A percentile compares a stretch with the other conserved stretches of the same genome.
Evolutionary conservation across 805 yeast genomes (phyloP).

Genomic region (Jamesozyma spencerorum): DNA sequence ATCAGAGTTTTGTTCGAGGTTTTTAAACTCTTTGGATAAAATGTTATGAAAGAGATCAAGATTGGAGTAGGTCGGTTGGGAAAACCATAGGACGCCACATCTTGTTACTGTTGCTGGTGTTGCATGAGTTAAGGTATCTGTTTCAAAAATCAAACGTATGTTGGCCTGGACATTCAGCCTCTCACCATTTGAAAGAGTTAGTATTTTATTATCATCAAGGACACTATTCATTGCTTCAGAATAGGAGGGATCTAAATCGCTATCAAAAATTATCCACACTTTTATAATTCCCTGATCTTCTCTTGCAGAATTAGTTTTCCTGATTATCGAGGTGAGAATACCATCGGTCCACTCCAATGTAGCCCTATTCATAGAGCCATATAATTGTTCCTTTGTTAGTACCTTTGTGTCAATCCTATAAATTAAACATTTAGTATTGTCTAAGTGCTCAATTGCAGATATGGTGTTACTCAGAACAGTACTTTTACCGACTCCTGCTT

Average conservation of each 20-base stretch:
- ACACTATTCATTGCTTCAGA: conserved; percentile 85
- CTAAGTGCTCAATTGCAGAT: conserved; percentile 33
- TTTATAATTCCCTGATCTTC: conserved; percentile 36
- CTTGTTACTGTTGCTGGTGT: conserved; percentile 91
- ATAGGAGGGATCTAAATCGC: conserved; percentile 92
- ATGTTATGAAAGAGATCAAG: background rate
- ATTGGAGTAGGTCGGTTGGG: conserved; percentile 10
- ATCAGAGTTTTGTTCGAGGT: background rate
- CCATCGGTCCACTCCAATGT: conserved; percentile 95
- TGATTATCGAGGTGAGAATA: conserved; percentile 54
- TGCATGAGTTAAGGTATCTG: conserved; percentile 51
- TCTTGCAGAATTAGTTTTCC: conserved; percentile 37
- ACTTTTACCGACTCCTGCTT: conserved; percentile 68
- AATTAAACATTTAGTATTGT: conserved; percentile 31
- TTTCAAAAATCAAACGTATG: conserved; percentile 67
- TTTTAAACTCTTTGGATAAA: background rate
- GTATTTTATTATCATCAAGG: conserved; percentile 71
- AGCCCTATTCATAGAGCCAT: conserved; percentile 60
- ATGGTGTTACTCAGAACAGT: conserved; percentile 42
- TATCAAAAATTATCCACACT: conserved; percentile 81
- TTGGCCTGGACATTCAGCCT: conserved; percentile 58
- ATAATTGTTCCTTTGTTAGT: conserved; percentile 51
- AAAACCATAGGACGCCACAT: conserved; percentile 81
- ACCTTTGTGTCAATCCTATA: conserved; percentile 69
- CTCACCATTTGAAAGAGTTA: conserved; percentile 88